These are phyloP conservation scores for Domatiomyces catenatus DNA, from an alignment of 2,329 filamentous ascomycete genomes.

Conservation along the genomic window DNA sequence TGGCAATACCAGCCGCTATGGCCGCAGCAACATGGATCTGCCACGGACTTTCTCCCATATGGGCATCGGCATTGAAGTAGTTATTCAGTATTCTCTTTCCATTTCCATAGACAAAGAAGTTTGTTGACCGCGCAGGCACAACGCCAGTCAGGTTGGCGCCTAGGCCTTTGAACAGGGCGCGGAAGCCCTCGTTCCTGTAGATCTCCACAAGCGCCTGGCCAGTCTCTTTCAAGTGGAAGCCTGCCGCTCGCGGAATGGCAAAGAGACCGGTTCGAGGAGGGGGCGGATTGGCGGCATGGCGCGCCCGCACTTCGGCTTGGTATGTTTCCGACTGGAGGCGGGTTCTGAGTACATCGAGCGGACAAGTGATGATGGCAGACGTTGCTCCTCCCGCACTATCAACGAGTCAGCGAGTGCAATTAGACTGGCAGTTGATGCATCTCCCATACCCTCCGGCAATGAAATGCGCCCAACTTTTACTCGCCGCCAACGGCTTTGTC, in stretches of 20 bases:
- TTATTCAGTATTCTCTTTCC: constrained; percentile 69
- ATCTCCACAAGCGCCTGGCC: constrained; percentile 72
- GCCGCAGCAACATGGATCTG: constrained; percentile 63
- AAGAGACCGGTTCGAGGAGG: constrained; percentile 41
- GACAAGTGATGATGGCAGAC: constrained; percentile 78
- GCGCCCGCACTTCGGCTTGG: constrained; percentile 60
- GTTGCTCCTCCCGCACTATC: constrained; percentile 74
- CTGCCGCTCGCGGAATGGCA: constrained; percentile 48
- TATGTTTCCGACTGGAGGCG: constrained; percentile 90
- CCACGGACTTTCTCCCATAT: constrained; percentile 15
- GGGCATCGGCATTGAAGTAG: constrained; percentile 50
- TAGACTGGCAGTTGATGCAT: constrained; percentile 6
- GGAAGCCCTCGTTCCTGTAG: constrained; percentile 64
- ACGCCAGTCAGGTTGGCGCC: constrained; percentile 83
- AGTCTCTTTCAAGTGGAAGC: constrained; percentile 69
- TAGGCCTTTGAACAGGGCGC: constrained; percentile 82
- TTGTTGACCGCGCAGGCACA: constrained; percentile 77
- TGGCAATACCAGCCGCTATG: constrained; percentile 63
- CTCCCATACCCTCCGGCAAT: constrained; percentile 66
- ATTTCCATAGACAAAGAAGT: constrained; percentile 88
- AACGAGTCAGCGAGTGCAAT: constrained; percentile 7
- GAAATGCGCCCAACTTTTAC: constrained; percentile 80
- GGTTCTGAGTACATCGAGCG: constrained; percentile 86
- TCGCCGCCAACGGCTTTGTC: constrained; percentile 26
- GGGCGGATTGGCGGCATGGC: constrained; percentile 43